Evolutionary conservation across 1,284 basidiomycete species (phyloP), one percentile per base, ranked within the genome.

Genomic region (Ganoderma resinaceum): DNA sequence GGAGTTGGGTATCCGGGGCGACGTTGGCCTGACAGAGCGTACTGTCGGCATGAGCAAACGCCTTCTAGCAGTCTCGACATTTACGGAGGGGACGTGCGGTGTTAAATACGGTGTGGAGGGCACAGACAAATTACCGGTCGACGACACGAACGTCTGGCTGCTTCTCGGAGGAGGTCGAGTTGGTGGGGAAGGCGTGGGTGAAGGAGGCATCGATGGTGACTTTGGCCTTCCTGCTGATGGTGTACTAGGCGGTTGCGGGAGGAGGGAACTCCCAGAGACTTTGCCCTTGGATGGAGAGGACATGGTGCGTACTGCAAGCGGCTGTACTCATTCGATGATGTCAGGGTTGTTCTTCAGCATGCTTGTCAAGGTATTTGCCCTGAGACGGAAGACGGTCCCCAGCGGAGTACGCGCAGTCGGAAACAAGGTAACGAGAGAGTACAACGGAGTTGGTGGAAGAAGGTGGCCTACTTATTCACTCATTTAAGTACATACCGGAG

Each of bases 41-140:
- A 78, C 76, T 5, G 77, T 79, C 3, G 78, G 78, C 71, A 79
- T 75, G 38, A 79, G 75, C 5, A 79, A 66, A 20, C 71, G 71
- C 55, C 60, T 70, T 16, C 49, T 18, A 11, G 49, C 26, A 26
- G n/a, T 63, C 14, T 23, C 63, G 3, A 70, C 63, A 31, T 70
- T 72, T 20, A 70, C 66, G 6, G 71, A 71, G n/a, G 72, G 73
- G 18, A 66, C 66, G 29, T 70, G 71, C 1, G 72, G 73, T 43
- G 71, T 70, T 49, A 70, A 67, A 60, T 70, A 68, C 1, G 75
- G 73, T 4, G 73, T 73, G 2, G 70, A 62, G 53, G 72, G 73
- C 37, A 68, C 60, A 16, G 62, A 66, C 9, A 69, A 68, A 11
- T 60, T 69, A 18, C 23, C 37, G 16, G 57, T 9, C 8, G 63